Percentiles rank a stretch among this genome's conserved stretches.
Conservation (phyloP, 257 asterid genomes). For the Nicotiana sylvestris region DNA sequence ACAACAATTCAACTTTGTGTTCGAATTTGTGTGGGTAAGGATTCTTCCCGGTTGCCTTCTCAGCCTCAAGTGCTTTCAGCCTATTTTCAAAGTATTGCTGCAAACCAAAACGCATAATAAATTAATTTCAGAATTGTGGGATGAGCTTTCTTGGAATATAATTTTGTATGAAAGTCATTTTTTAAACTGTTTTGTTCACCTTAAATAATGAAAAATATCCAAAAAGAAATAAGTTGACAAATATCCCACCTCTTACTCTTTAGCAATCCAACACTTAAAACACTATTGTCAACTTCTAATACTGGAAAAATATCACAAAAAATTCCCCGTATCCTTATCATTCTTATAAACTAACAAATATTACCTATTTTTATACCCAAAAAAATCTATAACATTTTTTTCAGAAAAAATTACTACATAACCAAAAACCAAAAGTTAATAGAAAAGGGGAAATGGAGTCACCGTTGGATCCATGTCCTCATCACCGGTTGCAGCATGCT, state of each 20-base stretch:
- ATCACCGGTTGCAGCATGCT: constrained; percentile 56
- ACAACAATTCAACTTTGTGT: constrained; percentile 13
- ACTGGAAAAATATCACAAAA: neutral
- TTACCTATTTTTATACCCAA: neutral
- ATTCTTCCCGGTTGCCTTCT: constrained; percentile 56
- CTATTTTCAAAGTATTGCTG: constrained; percentile 84
- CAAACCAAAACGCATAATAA: neutral
- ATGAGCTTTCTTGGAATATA: neutral
- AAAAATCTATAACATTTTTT: neutral
- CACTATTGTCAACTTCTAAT: neutral
- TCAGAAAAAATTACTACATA: neutral
- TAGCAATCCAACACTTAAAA: neutral
- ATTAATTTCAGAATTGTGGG: neutral
- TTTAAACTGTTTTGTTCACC: too few species aligned
- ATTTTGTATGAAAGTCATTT: too few species aligned
- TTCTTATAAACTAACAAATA: neutral
- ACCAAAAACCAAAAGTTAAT: neutral
- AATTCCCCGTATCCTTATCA: neutral
- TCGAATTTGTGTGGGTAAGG: constrained; percentile 80
- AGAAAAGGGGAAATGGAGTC: neutral
- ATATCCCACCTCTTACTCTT: neutral
- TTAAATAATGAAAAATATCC: neutral
- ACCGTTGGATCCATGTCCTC: constrained; percentile 83
- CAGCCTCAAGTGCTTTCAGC: constrained; percentile 50
- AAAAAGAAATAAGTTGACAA: neutral